Conservation (phyloP, 2,329 filamentous ascomycete species). For the Aspergillus melleus region DNA sequence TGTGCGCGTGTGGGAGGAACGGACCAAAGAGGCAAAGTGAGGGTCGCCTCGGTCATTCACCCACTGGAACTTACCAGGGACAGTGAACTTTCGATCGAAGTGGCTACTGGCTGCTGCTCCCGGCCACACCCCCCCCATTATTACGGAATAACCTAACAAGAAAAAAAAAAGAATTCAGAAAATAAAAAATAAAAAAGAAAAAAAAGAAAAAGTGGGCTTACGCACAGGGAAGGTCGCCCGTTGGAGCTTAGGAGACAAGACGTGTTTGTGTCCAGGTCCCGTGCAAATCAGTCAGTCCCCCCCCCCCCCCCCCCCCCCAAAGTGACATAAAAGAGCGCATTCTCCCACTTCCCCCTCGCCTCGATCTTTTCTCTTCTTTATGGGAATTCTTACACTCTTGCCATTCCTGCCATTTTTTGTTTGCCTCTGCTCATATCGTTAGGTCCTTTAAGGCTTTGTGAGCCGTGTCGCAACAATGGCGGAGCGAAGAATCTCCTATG, state of each 20-base stretch:
- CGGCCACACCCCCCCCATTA: conserved; percentile 13
- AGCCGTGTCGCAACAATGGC: conserved; percentile 44
- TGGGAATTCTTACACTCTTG: conserved; percentile 42
- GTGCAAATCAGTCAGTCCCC: conserved; percentile 29
- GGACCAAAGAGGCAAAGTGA: conserved; percentile 8
- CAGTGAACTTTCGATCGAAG: conserved; percentile 17
- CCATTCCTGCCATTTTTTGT: conserved; percentile 36
- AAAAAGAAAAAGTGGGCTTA: conserved; percentile 26
- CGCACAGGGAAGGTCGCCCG: conserved; percentile 30
- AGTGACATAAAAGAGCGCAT: conserved; percentile 39
- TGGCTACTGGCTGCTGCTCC: conserved; percentile 25
- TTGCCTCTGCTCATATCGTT: conserved; percentile 38
- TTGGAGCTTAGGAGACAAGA: conserved; percentile 26
- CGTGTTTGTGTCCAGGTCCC: conserved; percentile 27
- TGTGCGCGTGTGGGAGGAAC: conserved; percentile 16
- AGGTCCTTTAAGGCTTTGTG: conserved; percentile 37
- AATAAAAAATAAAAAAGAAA: conserved; percentile 16
- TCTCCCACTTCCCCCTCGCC: conserved; percentile 26
- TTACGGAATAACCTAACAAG: conserved; percentile 3
- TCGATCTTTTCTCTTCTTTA: conserved; percentile 21
- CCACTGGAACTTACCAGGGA: conserved; percentile 16
- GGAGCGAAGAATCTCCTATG: conserved; percentile 47
- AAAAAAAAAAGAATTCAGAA: conserved; percentile 9
- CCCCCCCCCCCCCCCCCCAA: conserved; percentile 15
- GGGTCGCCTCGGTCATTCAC: conserved; percentile 8